Conservation (phyloP, 352 stramenopile species). For the Blastocystis sp. region DNA sequence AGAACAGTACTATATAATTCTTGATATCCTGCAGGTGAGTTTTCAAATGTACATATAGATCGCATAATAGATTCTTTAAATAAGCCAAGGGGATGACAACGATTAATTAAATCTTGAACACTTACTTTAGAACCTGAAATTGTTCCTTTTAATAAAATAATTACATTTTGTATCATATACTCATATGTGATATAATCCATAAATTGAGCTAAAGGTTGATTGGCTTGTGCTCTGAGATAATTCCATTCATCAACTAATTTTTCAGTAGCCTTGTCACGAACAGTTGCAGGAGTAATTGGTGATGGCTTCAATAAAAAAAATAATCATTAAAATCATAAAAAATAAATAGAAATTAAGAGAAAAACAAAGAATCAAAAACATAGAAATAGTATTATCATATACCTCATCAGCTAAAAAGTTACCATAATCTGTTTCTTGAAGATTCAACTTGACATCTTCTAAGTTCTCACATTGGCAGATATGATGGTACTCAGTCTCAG, state of each 20-base stretch:
- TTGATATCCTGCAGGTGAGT: conserved; percentile 80
- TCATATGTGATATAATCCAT: conserved; percentile 90
- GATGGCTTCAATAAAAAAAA: conserved; percentile 53
- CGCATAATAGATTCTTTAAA: conserved; percentile 96
- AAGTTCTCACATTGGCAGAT: conserved; percentile 65
- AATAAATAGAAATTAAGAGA: too few relatives aligned
- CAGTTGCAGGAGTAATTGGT: conserved; percentile 53
- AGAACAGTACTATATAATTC: conserved; percentile 96
- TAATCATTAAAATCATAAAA: conserved; percentile 41
- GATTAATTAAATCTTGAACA: conserved; percentile 82
- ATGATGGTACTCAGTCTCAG: conserved; percentile 66
- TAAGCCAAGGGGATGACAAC: conserved; percentile 91
- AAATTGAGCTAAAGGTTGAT: conserved; percentile 82
- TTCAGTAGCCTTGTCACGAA: conserved; percentile 60
- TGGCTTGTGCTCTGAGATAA: conserved; percentile 78
- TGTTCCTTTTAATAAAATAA: conserved; percentile 86
- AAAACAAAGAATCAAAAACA: too few relatives aligned
- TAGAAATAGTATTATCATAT: conserved; percentile 48
- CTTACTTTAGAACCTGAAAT: conserved; percentile 59
- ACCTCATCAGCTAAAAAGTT: conserved; percentile 76
- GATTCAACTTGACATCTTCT: conserved; percentile 58
- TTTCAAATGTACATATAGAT: conserved; percentile 89
- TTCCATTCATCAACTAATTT: conserved; percentile 77
- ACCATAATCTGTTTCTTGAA: conserved; percentile 92
- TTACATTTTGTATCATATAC: conserved; percentile 99